Evolutionary conservation across 1,284 basidiomycete species (phyloP).

Genomic region (Cutaneotrichosporon curvatum): DNA sequence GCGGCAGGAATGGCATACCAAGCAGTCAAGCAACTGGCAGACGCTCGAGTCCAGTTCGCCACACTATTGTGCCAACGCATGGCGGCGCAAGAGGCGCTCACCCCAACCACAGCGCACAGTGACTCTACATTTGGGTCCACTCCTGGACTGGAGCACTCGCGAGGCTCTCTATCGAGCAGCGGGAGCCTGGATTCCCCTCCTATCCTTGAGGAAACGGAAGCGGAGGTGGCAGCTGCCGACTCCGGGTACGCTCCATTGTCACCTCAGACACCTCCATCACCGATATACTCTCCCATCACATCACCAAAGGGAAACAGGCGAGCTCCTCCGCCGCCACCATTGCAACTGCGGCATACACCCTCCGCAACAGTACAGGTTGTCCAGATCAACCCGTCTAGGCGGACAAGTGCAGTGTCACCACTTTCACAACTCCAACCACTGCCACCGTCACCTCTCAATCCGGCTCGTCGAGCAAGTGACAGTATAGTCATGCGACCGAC

Average conservation of each 20-base stretch:
- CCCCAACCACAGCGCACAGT: background rate
- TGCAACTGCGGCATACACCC: background rate
- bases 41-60: constrained; percentile 38
- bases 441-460: constrained; percentile 11
- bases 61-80: constrained; percentile 18
- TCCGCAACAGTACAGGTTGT: background rate
- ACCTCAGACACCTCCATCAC: background rate
- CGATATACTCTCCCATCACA: background rate
- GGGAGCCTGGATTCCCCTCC: constrained; percentile 4
- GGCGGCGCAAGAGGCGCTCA: background rate
- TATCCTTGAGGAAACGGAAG: constrained; percentile 14
- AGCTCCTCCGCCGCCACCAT: constrained; percentile 11
- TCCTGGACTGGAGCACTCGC: background rate
- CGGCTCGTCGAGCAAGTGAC: constrained; percentile 3
- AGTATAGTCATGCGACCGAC: too few species aligned
- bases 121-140: background rate
- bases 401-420: background rate
- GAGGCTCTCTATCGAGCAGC: background rate
- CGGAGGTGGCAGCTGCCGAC: constrained; percentile 1
- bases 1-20: constrained; percentile 36
- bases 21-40: constrained; percentile 35
- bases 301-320: constrained; percentile 2
- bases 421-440: background rate
- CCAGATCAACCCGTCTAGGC: background rate
- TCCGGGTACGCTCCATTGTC: background rate